Evolutionary conservation across 306 rosid species (phyloP).

Genomic region (Lathyrus aphaca): DNA sequence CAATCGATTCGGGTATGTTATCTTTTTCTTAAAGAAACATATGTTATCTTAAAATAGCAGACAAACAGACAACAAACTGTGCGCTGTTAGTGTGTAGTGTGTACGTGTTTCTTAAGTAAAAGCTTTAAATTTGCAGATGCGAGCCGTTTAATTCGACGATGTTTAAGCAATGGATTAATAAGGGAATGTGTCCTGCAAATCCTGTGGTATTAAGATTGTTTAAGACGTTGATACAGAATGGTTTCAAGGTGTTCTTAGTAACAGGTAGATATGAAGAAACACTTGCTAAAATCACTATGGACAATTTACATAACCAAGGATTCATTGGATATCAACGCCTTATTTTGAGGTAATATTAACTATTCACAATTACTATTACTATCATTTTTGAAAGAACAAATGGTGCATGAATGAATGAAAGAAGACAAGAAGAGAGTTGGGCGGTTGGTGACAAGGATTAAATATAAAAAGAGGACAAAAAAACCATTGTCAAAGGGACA

Average conservation of each 20-base stretch:
- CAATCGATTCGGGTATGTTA: slow-evolving; percentile 63
- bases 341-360: slow-evolving; percentile 62
- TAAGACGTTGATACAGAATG: slow-evolving; percentile 40
- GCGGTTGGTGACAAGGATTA: neutral
- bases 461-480: neutral
- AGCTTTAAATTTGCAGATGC: slow-evolving; percentile 47
- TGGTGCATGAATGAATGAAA: neutral
- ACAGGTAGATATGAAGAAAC: slow-evolving; percentile 73
- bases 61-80: no score
- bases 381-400: no score
- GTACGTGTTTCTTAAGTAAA: no score
- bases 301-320: slow-evolving; percentile 67
- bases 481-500: neutral
- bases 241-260: slow-evolving; percentile 68
- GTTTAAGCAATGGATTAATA: slow-evolving; percentile 73
- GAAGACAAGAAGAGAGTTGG: neutral
- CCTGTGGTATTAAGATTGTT: slow-evolving; percentile 45
- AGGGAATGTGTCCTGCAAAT: slow-evolving; percentile 64
- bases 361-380: neutral
- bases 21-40: no score
- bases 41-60: no score
- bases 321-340: slow-evolving; percentile 71
- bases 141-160: slow-evolving; percentile 70
- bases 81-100: neutral
- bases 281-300: slow-evolving; percentile 52